Evolutionary conservation across 345 rosid species (phyloP).

Genomic region (Psidium friedrichsthalianum): DNA sequence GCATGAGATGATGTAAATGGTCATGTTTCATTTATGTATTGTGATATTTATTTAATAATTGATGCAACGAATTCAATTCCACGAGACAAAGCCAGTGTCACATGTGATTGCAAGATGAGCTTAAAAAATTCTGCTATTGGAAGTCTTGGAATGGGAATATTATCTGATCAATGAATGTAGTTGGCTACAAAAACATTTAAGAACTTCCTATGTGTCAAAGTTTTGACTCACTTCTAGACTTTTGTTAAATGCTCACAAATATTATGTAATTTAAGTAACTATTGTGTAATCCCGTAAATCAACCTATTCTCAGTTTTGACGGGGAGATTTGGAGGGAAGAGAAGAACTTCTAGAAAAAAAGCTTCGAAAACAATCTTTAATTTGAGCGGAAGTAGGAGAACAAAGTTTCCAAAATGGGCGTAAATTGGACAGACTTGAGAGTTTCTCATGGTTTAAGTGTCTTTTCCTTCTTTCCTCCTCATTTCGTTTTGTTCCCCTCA

Average conservation of each 20-base stretch:
- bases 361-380: not conserved
- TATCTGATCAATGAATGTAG: not conserved
- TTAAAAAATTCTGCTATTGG: not conserved
- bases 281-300: not conserved
- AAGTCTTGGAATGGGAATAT: not conserved
- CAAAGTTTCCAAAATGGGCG: not conserved
- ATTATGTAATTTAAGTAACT: not conserved
- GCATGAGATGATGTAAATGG: not conserved
- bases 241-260: not conserved
- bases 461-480: not conserved
- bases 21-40: not conserved
- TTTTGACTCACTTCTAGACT: not conserved
- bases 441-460: not conserved
- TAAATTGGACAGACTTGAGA: not conserved
- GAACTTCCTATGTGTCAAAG: not conserved
- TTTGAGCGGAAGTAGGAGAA: not conserved
- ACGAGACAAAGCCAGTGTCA: not conserved
- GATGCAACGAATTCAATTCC: not conserved
- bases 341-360: not conserved
- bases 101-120: not conserved
- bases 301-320: not conserved
- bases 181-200: not conserved
- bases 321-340: not conserved
- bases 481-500: not conserved
- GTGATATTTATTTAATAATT: not conserved